Evolutionary conservation across 164 flowering plant species (phyloP).

Genomic region (Chloranthus sessilifolius): DNA sequence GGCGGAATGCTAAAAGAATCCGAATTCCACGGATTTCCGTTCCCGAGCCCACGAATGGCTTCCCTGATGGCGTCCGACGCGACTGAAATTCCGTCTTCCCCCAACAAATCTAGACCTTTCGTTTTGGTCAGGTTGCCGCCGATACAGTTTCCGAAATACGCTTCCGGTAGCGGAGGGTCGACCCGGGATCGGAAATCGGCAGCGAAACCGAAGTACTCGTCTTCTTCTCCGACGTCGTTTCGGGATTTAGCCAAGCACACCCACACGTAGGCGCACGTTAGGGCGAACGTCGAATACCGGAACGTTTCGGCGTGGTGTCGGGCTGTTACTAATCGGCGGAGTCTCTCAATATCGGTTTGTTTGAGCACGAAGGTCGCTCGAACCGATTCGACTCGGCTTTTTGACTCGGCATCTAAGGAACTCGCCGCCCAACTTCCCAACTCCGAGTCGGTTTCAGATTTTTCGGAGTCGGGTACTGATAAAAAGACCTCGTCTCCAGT

Average conservation of each 20-base stretch:
- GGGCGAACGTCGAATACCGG: conserved; percentile 31
- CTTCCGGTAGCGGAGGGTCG: conserved; percentile 23
- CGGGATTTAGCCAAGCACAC: conserved; percentile 25
- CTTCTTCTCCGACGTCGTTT: not conserved
- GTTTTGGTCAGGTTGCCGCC: not conserved
- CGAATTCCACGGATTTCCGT: not conserved
- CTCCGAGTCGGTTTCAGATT: no score
- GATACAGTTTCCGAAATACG: conserved; percentile 52
- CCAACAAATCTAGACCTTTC: conserved; percentile 11
- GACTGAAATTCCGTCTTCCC: conserved; percentile 22
- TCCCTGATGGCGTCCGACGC: conserved; percentile 25
- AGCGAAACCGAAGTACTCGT: conserved; percentile 13
- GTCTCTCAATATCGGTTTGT: not conserved
- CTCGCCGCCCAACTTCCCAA: no score
- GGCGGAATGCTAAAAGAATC: not conserved
- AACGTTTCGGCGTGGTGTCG: no score
- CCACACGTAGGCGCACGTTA: conserved; percentile 35
- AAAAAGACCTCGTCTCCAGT: no score
- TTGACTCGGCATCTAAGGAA: no score
- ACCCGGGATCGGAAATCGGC: conserved; percentile 31
- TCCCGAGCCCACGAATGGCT: conserved; percentile 14
- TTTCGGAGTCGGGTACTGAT: no score
- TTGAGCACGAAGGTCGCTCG: not conserved
- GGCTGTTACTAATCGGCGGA: not conserved
- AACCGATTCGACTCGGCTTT: no score